Percentiles rank a stretch among this genome's conserved stretches.
Evolutionary conservation across 2,329 filamentous ascomycete genomes (phyloP).

Genomic region (Neofusicoccum kwambonambiense): DNA sequence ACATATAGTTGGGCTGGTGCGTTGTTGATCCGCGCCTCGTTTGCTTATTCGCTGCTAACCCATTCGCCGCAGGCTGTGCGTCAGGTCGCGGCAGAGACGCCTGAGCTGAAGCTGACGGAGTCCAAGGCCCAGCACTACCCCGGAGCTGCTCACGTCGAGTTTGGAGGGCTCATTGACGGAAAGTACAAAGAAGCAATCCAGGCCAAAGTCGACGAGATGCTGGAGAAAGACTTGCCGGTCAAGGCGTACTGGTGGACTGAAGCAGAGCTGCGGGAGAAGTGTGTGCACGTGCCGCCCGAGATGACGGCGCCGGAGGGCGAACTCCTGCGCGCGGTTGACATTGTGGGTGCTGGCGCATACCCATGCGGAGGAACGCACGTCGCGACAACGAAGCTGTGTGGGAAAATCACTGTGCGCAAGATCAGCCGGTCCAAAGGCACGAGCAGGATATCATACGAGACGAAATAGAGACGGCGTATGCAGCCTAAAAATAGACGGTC

Average conservation of each 20-base stretch:
- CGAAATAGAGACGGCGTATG: neutral
- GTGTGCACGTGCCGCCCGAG: constrained; percentile 54
- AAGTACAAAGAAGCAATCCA: constrained; percentile 54
- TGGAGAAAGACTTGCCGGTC: constrained; percentile 41
- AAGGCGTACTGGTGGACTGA: constrained; percentile 68
- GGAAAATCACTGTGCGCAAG: constrained; percentile 11
- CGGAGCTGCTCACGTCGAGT: constrained; percentile 65
- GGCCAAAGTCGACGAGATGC: constrained; percentile 57
- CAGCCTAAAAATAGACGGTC: neutral
- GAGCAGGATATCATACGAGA: constrained; percentile 13
- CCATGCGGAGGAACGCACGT: constrained; percentile 77
- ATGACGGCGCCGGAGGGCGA: constrained; percentile 19
- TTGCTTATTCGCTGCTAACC: neutral
- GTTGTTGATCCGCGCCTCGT: constrained; percentile 50
- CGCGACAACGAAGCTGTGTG: constrained; percentile 31
- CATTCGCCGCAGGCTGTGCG: neutral
- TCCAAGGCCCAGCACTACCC: constrained; percentile 72
- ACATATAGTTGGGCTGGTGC: constrained; percentile 68
- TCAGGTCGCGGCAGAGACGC: constrained; percentile 3
- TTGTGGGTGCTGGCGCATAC: constrained; percentile 67
- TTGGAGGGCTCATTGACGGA: constrained; percentile 64
- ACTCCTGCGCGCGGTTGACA: constrained; percentile 61
- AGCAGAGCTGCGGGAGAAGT: constrained; percentile 52
- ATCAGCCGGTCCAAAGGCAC: constrained; percentile 8
- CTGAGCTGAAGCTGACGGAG: constrained; percentile 54